Percentiles rank a stretch among this genome's conserved stretches.
phyloP scores from a whole-genome alignment of 1,284 basidiomycete genomes.

The Trichosporon sp. region DNA sequence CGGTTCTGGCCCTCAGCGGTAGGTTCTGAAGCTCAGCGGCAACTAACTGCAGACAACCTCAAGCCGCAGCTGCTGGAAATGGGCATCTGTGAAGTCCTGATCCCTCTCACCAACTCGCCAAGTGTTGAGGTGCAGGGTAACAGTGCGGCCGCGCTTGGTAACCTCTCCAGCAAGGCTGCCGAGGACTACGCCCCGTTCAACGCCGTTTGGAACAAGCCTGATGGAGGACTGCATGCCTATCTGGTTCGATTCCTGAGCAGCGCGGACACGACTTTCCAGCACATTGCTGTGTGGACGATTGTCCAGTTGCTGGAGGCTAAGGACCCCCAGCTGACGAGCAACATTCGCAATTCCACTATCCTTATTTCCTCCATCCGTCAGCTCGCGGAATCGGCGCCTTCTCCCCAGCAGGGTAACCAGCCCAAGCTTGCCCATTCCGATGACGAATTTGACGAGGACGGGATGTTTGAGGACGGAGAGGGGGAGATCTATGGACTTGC shows the following conservation, averaged over 20 bases:
- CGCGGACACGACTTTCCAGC: conserved; percentile 98
- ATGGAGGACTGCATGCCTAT: conserved; percentile 94
- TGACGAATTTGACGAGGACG: conserved; percentile 70
- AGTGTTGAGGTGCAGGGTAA: conserved; percentile 99
- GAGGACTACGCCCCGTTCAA: conserved; percentile 98
- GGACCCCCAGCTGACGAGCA: conserved; percentile 81
- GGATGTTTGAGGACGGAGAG: conserved; percentile 55
- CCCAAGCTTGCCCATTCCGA: conserved; percentile 43
- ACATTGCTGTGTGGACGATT: conserved; percentile 98
- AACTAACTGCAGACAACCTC: conserved; percentile 66
- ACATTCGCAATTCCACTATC: conserved; percentile 75
- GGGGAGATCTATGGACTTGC: conserved; percentile 76
- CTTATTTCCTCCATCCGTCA: conserved; percentile 79
- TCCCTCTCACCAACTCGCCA: conserved; percentile 90
- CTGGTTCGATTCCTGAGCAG: conserved; percentile 90
- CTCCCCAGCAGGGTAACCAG: conserved; percentile 52
- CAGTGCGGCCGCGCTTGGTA: conserved; percentile 94
- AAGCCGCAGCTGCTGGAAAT: conserved; percentile 94
- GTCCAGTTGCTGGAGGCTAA: conserved; percentile 94
- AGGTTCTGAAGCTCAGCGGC: conserved; percentile 18
- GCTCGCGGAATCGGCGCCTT: conserved; percentile 69
- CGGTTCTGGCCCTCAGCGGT: conserved; percentile 89
- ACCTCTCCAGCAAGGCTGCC: conserved; percentile 88
- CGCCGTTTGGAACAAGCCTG: conserved; percentile 95
- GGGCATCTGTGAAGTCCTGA: conserved; percentile 96